Percentiles rank a stretch among this genome's conserved stretches.
phyloP scores from a whole-genome alignment of 306 rosid species.

The Gillenia trifoliata region DNA sequence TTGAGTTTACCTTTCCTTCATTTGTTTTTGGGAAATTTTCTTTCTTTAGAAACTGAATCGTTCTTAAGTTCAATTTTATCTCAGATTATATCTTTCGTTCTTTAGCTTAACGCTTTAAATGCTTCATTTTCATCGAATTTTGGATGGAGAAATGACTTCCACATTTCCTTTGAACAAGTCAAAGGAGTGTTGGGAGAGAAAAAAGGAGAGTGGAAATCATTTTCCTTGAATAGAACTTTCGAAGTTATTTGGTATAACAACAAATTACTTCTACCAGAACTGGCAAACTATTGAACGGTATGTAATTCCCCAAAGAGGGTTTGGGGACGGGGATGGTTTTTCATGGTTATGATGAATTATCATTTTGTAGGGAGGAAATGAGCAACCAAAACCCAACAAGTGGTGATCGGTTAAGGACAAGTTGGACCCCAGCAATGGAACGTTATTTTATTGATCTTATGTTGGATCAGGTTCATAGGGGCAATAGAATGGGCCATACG shows the following conservation, averaged over 20 bases:
- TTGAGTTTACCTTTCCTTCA: background rate
- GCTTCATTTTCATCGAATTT: background rate
- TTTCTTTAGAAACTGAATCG: too few relatives aligned
- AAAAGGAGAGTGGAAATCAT: too few relatives aligned
- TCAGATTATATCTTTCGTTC: too few relatives aligned
- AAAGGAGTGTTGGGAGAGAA: too few relatives aligned
- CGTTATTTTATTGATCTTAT: constrained; percentile 33
- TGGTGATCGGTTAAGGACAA: constrained; percentile 34
- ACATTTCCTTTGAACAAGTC: background rate
- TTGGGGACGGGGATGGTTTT: background rate
- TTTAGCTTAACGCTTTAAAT: background rate
- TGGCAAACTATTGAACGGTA: background rate
- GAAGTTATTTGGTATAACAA: background rate
- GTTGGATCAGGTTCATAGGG: constrained; percentile 54
- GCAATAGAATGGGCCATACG: constrained; percentile 52
- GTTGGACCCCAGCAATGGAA: constrained; percentile 48
- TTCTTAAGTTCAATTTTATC: too few relatives aligned
- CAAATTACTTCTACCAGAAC: background rate
- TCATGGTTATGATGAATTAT: background rate
- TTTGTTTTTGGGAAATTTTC: background rate
- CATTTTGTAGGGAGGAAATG: constrained; percentile 26
- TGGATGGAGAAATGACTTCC: background rate
- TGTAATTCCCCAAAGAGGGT: background rate
- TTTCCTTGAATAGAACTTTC: background rate
- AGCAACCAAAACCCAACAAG: constrained; percentile 24